A percentile compares a stretch with the other conserved stretches of the same genome.
Conservation (phyloP, 129 eudicot genomes). For the Artemisia argyi region DNA sequence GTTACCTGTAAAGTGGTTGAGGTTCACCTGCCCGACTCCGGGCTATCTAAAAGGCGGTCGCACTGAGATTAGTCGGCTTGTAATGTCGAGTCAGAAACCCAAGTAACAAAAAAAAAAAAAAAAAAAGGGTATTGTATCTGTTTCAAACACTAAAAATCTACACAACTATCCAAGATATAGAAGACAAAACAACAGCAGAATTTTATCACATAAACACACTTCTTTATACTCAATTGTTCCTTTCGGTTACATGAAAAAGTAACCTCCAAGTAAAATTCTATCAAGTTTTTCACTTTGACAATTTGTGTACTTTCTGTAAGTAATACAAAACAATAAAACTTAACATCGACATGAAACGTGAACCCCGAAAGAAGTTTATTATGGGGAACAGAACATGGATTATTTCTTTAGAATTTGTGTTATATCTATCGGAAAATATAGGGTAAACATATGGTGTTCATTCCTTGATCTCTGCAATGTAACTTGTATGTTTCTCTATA, state of each 20-base stretch:
- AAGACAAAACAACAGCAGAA: too few relatives aligned
- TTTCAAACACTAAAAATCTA: too few relatives aligned
- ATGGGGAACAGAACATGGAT: neutral
- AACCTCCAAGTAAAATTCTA: neutral
- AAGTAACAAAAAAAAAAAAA: too few relatives aligned
- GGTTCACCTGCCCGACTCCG: too few relatives aligned
- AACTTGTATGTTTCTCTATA: conserved; percentile 8
- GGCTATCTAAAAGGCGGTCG: too few relatives aligned
- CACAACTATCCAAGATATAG: too few relatives aligned
- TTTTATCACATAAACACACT: neutral
- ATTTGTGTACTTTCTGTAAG: conserved; percentile 13
- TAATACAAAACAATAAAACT: neutral
- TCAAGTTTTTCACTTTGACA: conserved; percentile 1
- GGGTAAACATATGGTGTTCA: neutral
- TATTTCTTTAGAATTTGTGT: conserved; percentile 13
- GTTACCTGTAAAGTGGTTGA: too few relatives aligned
- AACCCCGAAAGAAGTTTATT: conserved; percentile 5
- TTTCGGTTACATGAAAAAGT: neutral
- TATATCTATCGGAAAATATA: too few relatives aligned
- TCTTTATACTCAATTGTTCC: conserved; percentile 4
- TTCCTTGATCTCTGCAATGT: neutral
- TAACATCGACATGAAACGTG: neutral
- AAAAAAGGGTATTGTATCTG: too few relatives aligned
- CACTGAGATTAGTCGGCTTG: too few relatives aligned
- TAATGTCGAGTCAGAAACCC: too few relatives aligned